Base-by-base conservation (phyloP, 2,329 filamentous ascomycete genomes). In the Penicillium sp. region DNA sequence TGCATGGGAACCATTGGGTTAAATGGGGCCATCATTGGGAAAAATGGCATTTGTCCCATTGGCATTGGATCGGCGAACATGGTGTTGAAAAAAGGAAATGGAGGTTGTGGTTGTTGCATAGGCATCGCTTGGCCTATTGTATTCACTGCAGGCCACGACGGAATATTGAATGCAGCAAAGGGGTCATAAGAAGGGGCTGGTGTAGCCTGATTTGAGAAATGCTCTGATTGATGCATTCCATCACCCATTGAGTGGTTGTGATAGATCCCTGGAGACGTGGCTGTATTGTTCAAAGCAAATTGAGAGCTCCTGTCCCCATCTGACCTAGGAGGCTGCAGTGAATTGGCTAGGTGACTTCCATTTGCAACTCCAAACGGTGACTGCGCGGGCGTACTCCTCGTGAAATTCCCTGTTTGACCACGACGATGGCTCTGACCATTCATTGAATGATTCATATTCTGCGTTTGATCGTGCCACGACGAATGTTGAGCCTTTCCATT, bases 11-110 rank as follows among this genome's bases (percentile, higher is more conserved):
- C 25, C 44, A 53, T 41, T 18, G 47, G 26, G 26, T 51, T 50
- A 13, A 52, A 45, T 3, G 55, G 47, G 18, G 57, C 50, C 32
- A 50, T 42, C 40, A 53, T 49, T 2, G 49, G 47, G 7, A 55
- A 54, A 7, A 43, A 34, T 6, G 43, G n/a, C 9, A 45, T 18
- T 9, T 39, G 45, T 12, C 46, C 46, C 41, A 46, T 47, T 8
- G 34, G 6, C 3, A 38, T 12, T 28, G 37, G 35, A 24, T 45
- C 37, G 6, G 52, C 48, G n/a, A 51, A 48, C 26, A 12, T 38
- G 3, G 53, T 45, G 11, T 54, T 52, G 8, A 50, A 24, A 26
- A 50, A 46, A 11, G 53, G 47, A 37, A 54, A 44, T 6, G 35
- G 6, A 6, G 48, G 24, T 42, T 28, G 35, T 4, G 9, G 13